Base-by-base conservation (phyloP, 139 green algal species). In the Asterochloris erici region DNA sequence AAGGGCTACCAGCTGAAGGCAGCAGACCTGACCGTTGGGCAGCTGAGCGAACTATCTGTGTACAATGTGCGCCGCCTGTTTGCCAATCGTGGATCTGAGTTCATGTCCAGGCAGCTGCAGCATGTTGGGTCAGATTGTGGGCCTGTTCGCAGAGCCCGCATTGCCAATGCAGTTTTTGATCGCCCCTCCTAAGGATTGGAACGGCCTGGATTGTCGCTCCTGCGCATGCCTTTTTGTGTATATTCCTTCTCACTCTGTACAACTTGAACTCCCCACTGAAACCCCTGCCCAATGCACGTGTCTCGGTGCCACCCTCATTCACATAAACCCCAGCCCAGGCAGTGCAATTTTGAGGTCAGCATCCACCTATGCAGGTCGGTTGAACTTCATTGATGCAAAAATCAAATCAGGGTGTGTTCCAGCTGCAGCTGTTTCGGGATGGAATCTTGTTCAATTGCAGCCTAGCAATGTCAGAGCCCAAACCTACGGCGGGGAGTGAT, bases 31-130 rank as follows among this genome's bases (percentile, higher is more conserved):
- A 95, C 95, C 14, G 90, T 91, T 81, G 82, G 74, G 82, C 90
- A 73, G 68, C 85, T 98, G 76, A 38, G 47, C 19, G 92, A 98
- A 81, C 88, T 98, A 62, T 90, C 87, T 0, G 90, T 98, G 16
- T 94, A 95, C 89, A 98, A 98, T 87, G 84, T 98, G 26, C 78
- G 95, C 47, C 85, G 93, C 12, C 80, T 95, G 6, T 95, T 96
- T 84, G 85, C 85, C 21, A 81, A 82, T 62, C 24, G 81, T 73
- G 91, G 90, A 11, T 60, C 61, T 29, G 89, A 95, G 77, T 89
- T 92, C 74, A 95, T 95, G 91, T 90, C 92, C 29, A 79, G 91
- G 63, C 69, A 85, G 10, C 75, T 82, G 63, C 63, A 84, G 62
- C 38, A 17, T 26, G 71, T 75, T 4, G n/a, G 28, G 0, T 61